Evolutionary conservation across 805 yeast genomes (phyloP).

Genomic region (Kluyveromyces dobzhanskii): DNA sequence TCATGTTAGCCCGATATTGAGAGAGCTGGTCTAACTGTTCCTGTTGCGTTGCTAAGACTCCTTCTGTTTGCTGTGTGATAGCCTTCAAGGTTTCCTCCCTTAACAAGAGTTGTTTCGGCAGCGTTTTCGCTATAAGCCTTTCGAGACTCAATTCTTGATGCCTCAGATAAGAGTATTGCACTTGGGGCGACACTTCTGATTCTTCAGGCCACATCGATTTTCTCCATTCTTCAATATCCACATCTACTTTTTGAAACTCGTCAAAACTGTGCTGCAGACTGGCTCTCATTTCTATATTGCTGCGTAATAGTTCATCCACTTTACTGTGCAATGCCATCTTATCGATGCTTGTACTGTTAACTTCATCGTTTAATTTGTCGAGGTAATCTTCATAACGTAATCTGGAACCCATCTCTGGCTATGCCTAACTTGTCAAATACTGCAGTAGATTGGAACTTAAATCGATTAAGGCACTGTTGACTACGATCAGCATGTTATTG

Average conservation of each 20-base stretch:
- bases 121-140: constrained; percentile 27
- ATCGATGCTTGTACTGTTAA: no score
- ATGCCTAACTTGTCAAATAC: no score
- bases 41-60: constrained; percentile 32
- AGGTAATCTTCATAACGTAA: no score
- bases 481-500: no score
- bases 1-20: constrained; percentile 34
- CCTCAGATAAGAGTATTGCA: constrained; percentile 18
- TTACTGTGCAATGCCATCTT: no score
- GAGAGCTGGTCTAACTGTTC: constrained; percentile 37
- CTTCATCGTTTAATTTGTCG: no score
- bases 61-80: constrained; percentile 22
- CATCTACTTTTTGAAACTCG: constrained; percentile 4
- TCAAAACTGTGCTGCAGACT: not conserved
- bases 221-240: constrained; percentile 9
- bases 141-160: constrained; percentile 33
- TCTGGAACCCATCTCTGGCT: not conserved
- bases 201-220: constrained; percentile 13
- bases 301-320: no score
- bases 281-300: not conserved
- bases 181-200: constrained; percentile 4
- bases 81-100: constrained; percentile 30
- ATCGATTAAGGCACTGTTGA: no score
- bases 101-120: constrained; percentile 31
- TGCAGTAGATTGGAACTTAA: no score